These are phyloP conservation scores for Tetrapisispora pingtungensis DNA, from an alignment of 805 yeast species.

Conservation along the genomic window DNA sequence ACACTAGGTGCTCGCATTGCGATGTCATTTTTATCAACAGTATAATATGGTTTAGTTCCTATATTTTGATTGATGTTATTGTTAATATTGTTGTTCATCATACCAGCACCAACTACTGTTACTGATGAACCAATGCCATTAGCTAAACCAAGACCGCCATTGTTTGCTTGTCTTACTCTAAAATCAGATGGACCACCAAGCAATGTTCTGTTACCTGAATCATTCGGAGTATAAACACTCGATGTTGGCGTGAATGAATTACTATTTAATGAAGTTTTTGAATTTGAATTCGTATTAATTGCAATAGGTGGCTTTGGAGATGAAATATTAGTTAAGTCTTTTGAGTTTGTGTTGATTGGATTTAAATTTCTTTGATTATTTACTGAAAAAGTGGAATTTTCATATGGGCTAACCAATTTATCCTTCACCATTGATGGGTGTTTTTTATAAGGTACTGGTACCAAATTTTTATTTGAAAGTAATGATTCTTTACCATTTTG, in stretches of 20 bases:
- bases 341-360: neutral
- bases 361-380: neutral
- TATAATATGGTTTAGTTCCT: neutral
- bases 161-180: neutral
- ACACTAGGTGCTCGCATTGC: constrained; percentile 17
- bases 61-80: neutral
- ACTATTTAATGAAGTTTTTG: neutral
- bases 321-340: neutral
- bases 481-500: constrained; percentile 27
- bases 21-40: neutral
- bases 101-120: neutral
- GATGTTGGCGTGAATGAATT: constrained; percentile 2
- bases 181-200: neutral
- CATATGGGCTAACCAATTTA: neutral
- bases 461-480: constrained; percentile 33
- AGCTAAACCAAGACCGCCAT: neutral
- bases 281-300: neutral
- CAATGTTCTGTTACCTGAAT: neutral
- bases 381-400: constrained; percentile 1
- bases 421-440: constrained; percentile 49
- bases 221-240: constrained; percentile 4
- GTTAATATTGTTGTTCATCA: neutral
- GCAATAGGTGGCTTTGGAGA: neutral
- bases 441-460: constrained; percentile 60
- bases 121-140: neutral